Evolutionary conservation across 371 early-diverging fungal species (phyloP), one percentile per base, ranked within the genome.

Genomic region (Caulochytrium protostelioides): DNA sequence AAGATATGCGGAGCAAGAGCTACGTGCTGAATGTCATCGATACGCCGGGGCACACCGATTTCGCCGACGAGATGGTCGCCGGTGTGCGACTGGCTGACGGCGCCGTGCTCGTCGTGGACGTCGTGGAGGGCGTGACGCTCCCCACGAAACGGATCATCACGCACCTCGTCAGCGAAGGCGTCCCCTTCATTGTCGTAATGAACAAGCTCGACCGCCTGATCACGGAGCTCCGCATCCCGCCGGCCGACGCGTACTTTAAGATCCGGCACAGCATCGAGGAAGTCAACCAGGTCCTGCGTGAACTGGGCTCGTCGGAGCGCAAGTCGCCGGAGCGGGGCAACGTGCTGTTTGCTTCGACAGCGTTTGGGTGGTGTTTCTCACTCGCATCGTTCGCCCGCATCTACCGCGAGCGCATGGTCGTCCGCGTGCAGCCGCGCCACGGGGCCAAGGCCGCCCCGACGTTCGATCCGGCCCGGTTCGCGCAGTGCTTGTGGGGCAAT

Each of bases 161-260:
- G 26, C 76, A 80, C 21, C 69, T 80, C 28, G 69, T 89, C 22
- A 65, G 66, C 25, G 86, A 87, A 46, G 65, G 70, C 1, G 42
- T 92, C 22, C 59, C 76, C 7, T 64, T 97, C 46, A 75, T 78
- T 1, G 52, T 94, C 34, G 76, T 92, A 12, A 59, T 97, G 35
- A 94, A 87, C 71, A 97, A 97, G 59, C 71, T 97, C 3, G 97
- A 97, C 57, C 74, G 97, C 12, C 56, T 94, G 39, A 89, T 94
- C 17, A 39, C 91, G 27, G 97, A 97, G 53, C 63, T 97, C 26
- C 86, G 85, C 41, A 54, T 97, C 22, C 95, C 95, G 21, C 94
- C 92, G 7, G 70, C 67, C 12, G 97, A 94, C 54, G 92, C 92
- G 8, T 97, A 90, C 54, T 83, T 81, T 50, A 94, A 92, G 54